Percentiles rank a stretch among this genome's conserved stretches.
These are phyloP conservation scores for Nemophila menziesii DNA, from an alignment of 257 asterid genomes.

Conservation along the genomic window DNA sequence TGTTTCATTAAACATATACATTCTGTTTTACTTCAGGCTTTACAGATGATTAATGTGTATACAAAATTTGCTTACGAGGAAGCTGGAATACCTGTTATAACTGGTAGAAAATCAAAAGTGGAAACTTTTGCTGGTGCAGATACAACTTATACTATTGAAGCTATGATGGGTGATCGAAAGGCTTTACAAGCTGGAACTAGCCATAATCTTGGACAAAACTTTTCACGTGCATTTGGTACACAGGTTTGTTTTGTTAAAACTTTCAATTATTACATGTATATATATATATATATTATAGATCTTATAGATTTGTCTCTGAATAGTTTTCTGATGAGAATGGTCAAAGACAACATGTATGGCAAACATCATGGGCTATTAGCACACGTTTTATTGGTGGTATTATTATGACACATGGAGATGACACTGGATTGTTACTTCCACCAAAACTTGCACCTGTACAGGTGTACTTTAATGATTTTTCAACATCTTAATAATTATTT, in stretches of 20 bases:
- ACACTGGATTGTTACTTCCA: slow-evolving; percentile 84
- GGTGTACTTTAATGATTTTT: slow-evolving; percentile 28
- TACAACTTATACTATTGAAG: slow-evolving; percentile 91
- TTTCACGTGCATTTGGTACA: slow-evolving; percentile 89
- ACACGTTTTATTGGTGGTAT: slow-evolving; percentile 94
- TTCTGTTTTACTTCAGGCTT: slow-evolving; percentile 57
- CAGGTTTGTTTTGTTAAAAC: slow-evolving; percentile 45
- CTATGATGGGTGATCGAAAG: slow-evolving; percentile 98
- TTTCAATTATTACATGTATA: no score
- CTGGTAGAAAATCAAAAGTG: slow-evolving; percentile 84
- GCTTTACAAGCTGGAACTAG: slow-evolving; percentile 99
- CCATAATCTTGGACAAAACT: slow-evolving; percentile 97
- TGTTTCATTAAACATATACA: slow-evolving; percentile 20
- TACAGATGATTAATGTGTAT: slow-evolving; percentile 92
- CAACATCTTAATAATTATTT: background rate
- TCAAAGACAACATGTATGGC: slow-evolving; percentile 90
- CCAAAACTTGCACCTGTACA: slow-evolving; percentile 89
- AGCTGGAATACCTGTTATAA: slow-evolving; percentile 98
- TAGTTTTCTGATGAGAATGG: slow-evolving; percentile 97
- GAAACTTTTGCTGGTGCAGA: slow-evolving; percentile 98
- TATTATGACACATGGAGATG: slow-evolving; percentile 98
- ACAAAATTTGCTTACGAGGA: slow-evolving; percentile 85
- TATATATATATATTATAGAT: no score
- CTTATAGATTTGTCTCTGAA: slow-evolving; percentile 7
- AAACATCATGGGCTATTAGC: slow-evolving; percentile 99